Percentiles rank a stretch among this genome's conserved stretches.
Conservation (phyloP, 2,329 filamentous ascomycete genomes). For the Xylaria sp. region DNA sequence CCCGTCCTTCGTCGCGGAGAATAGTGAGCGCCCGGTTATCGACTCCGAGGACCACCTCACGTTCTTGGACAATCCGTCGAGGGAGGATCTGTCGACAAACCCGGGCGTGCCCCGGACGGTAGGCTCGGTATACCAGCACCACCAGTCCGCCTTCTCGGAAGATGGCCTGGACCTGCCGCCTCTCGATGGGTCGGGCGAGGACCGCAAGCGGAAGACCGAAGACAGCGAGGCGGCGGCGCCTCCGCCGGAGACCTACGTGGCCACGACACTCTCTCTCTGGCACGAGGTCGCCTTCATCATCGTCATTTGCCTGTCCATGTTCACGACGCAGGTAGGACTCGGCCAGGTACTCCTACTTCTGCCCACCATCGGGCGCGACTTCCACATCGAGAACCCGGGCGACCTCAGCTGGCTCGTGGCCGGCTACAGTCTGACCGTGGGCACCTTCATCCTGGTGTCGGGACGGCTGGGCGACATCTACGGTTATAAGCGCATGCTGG, state of each 20-base stretch:
- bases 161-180: no score
- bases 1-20: background rate
- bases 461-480: constrained; percentile 51
- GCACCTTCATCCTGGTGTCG: constrained; percentile 51
- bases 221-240: constrained; percentile 1
- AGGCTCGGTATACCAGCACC: background rate
- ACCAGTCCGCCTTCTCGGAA: constrained; percentile 2
- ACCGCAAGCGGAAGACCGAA: no score
- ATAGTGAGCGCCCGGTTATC: background rate
- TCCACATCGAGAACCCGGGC: constrained; percentile 41
- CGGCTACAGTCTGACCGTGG: constrained; percentile 48
- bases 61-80: constrained; percentile 2
- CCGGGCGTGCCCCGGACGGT: background rate
- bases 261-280: background rate
- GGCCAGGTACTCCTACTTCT: constrained; percentile 25
- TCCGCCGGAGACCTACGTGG: background rate
- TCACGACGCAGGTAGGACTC: constrained; percentile 2
- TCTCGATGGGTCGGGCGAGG: no score
- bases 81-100: background rate
- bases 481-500: constrained; percentile 49
- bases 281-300: constrained; percentile 2
- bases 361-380: constrained; percentile 47
- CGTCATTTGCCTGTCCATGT: constrained; percentile 4
- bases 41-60: constrained; percentile 1
- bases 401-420: constrained; percentile 49